Conservation (phyloP, 352 stramenopile genomes). For the Globisporangium canariense region DNA sequence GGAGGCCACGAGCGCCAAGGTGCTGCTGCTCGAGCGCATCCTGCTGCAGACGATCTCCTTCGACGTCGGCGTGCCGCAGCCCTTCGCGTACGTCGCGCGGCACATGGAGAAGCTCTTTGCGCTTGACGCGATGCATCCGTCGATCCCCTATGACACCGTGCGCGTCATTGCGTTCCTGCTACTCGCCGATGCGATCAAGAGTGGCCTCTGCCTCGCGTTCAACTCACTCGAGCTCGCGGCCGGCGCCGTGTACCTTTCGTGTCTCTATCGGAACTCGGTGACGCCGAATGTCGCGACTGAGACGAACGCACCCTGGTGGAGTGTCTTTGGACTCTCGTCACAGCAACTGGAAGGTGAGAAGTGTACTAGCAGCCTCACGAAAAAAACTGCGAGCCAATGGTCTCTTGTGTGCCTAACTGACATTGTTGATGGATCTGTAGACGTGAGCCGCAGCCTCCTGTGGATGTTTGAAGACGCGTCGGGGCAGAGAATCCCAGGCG, state of each 20-base stretch:
- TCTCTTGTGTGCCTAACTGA: neutral
- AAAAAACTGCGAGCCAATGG: too few relatives aligned
- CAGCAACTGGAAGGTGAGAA: conserved; percentile 48
- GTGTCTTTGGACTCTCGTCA: conserved; percentile 38
- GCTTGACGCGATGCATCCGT: conserved; percentile 53
- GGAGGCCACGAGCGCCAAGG: conserved; percentile 52
- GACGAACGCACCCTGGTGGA: conserved; percentile 71
- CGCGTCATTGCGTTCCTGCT: conserved; percentile 53
- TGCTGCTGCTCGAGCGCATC: conserved; percentile 70
- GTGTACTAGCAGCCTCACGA: too few relatives aligned
- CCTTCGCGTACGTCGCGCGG: conserved; percentile 55
- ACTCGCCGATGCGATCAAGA: conserved; percentile 59
- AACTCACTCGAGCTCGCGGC: conserved; percentile 45
- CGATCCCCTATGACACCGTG: conserved; percentile 41
- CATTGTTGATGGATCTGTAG: conserved; percentile 17
- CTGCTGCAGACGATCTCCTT: conserved; percentile 75
- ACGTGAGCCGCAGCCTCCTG: conserved; percentile 51
- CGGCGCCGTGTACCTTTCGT: conserved; percentile 68
- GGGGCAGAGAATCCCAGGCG: conserved; percentile 22
- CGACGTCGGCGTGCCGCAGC: conserved; percentile 62
- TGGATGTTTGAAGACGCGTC: conserved; percentile 64
- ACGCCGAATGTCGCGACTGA: conserved; percentile 57
- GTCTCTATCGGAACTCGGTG: conserved; percentile 55
- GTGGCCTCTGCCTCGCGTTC: conserved; percentile 50
- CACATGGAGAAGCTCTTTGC: conserved; percentile 54